Conservation (phyloP, 164 flowering plant species). For the Piper betle region DNA sequence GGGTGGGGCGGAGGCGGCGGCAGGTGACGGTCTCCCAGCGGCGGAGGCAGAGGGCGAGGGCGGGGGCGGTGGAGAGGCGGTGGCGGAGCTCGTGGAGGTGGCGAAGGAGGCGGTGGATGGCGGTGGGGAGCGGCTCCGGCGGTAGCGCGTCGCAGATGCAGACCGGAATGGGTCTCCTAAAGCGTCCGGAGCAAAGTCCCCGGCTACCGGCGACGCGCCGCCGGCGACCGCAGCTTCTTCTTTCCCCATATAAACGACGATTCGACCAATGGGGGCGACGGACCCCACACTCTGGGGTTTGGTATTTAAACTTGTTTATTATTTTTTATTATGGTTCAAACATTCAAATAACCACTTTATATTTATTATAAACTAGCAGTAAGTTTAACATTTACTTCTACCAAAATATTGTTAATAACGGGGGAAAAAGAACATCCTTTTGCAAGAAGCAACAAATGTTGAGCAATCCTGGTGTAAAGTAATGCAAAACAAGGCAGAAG, state of each 20-base stretch:
- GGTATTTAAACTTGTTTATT: too few relatives aligned
- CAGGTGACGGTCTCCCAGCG: slow-evolving; percentile 37
- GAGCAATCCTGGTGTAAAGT: too few relatives aligned
- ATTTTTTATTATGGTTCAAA: too few relatives aligned
- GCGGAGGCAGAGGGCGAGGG: slow-evolving; percentile 59
- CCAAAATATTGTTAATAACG: too few relatives aligned
- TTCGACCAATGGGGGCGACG: too few relatives aligned
- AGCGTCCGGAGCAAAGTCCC: slow-evolving; percentile 32
- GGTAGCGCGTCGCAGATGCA: slow-evolving; percentile 76
- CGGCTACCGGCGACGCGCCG: slow-evolving; percentile 9
- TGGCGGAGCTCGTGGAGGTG: slow-evolving; percentile 85
- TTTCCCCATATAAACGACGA: not conserved
- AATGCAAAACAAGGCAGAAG: too few relatives aligned
- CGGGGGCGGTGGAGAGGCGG: slow-evolving; percentile 75
- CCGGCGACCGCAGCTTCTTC: not conserved
- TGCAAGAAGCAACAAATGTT: too few relatives aligned
- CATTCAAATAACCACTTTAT: too few relatives aligned
- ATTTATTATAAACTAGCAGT: too few relatives aligned
- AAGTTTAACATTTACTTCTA: too few relatives aligned
- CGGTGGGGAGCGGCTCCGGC: slow-evolving; percentile 34
- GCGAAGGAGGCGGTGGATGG: slow-evolving; percentile 46
- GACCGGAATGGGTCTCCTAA: slow-evolving; percentile 53
- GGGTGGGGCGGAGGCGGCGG: slow-evolving; percentile 45
- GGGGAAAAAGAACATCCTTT: too few relatives aligned
- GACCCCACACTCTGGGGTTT: too few relatives aligned